Conservation (phyloP, 495 filamentous ascomycete genomes). For the Aspergillus indologenus region DNA sequence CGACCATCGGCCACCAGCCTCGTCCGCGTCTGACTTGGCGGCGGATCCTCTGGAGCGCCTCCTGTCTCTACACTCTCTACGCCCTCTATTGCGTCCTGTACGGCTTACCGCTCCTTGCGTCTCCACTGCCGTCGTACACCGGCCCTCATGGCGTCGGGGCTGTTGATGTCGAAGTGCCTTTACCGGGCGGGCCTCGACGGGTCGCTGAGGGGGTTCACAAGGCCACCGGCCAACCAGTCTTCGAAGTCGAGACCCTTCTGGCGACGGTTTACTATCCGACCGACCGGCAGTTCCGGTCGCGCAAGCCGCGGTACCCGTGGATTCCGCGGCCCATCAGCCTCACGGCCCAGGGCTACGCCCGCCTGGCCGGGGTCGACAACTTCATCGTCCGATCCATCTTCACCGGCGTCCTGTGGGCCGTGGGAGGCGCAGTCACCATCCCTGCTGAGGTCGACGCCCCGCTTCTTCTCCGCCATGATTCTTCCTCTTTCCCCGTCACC, state of each 20-base stretch:
- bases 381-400: constrained; percentile 5
- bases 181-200: constrained; percentile 1
- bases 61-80: neutral
- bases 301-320: constrained; percentile 6
- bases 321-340: constrained; percentile 9
- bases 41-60: neutral
- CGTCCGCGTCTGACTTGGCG: constrained; percentile 5
- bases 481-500: constrained; percentile 5
- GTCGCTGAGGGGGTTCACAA: constrained; percentile 2
- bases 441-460: constrained; percentile 9
- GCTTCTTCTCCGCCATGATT: neutral
- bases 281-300: constrained; percentile 6
- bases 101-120: constrained; percentile 2
- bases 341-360: constrained; percentile 5
- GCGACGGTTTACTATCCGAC: constrained; percentile 8
- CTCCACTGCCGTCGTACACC: constrained; percentile 3
- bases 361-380: constrained; percentile 4
- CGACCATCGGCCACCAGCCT: no score
- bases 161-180: constrained; percentile 7
- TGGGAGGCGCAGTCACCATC: constrained; percentile 3
- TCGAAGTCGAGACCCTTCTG: constrained; percentile 8
- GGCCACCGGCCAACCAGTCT: neutral
- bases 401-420: constrained; percentile 3
- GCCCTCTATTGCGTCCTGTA: neutral
- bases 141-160: constrained; percentile 5